Percentiles rank a stretch among this genome's conserved stretches.
Conservation (phyloP, 2,329 filamentous ascomycete species). For the Emericellopsis cladophorae region DNA sequence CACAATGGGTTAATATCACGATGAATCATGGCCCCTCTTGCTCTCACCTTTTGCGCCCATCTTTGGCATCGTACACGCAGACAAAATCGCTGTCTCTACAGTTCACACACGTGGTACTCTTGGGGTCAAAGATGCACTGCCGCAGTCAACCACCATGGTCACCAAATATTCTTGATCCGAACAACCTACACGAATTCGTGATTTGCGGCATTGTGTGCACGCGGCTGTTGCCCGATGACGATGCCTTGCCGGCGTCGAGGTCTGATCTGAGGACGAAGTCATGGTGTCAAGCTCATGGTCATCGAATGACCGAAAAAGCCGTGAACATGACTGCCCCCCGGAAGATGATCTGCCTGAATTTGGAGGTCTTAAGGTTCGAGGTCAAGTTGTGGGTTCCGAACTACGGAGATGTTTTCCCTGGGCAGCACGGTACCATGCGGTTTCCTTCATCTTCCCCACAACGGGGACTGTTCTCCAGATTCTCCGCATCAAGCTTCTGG, state of each 20-base stretch:
- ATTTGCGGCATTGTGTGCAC: slow-evolving; percentile 3
- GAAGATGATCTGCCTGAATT: too few species aligned
- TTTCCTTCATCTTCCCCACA: too few species aligned
- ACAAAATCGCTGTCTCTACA: slow-evolving; percentile 2
- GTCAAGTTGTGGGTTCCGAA: too few species aligned
- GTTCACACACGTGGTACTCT: slow-evolving; percentile 1
- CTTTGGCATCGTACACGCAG: slow-evolving; percentile 4
- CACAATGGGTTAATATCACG: background rate
- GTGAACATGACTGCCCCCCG: too few species aligned
- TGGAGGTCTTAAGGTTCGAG: too few species aligned
- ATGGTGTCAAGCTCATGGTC: too few species aligned
- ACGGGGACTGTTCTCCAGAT: too few species aligned
- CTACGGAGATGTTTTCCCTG: too few species aligned
- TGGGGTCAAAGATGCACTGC: slow-evolving; percentile 1
- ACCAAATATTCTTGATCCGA: too few species aligned
- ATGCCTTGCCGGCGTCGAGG: slow-evolving; percentile 1
- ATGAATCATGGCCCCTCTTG: background rate
- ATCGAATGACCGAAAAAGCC: too few species aligned
- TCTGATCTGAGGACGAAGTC: background rate
- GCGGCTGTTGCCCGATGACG: slow-evolving; percentile 3
- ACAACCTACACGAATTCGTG: slow-evolving; percentile 2
- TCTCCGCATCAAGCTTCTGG: too few species aligned
- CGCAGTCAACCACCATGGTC: background rate
- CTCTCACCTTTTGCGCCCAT: slow-evolving; percentile 4
- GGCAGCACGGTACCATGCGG: too few species aligned